Evolutionary conservation across 345 rosid species (phyloP), one percentile per base, ranked within the genome.

Genomic region (Nasturtium officinale): DNA sequence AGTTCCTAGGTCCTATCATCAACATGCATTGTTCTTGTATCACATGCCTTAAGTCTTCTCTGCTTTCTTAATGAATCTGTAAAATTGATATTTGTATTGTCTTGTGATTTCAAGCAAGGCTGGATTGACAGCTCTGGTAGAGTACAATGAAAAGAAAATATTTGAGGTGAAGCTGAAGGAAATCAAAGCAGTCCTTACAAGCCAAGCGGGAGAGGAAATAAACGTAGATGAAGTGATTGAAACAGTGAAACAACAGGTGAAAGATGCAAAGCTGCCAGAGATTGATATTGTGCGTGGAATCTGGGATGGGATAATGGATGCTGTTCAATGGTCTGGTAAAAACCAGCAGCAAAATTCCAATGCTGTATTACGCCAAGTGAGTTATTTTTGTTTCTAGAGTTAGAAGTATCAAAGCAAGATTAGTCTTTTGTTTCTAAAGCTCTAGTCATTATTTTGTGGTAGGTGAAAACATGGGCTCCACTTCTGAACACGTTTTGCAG

Each of bases 251-350:
- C 98, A 90, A 30, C 87, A 78, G 52, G 92, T 90, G 23, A 84
- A 80, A 71, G 99, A 95, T 67, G 97, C 96, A 48, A 86, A 87
- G 50, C 81, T 95, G 37, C 97, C 85, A 3, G 96, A 91, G 26
- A 62, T 75, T 56, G 97, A 95, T 82, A 78, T 89, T 21, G 86
- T 95, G 61, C 82, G 91, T 58, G 87, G 86, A 64, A 77, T 90
- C 68, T 95, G 97, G 99, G 97, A 92, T 85, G 87, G 88, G 21
- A 55, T 95, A 64, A 95, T 90, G 97, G 96, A 91, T 84, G 99
- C 96, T 73, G 94, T 95, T 62, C 99, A 90, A 76, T 92, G 98
- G 97, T 91, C 98, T 72, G 98, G 99, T 45, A 91, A 90, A 87
- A 95, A 90, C 83, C 97, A 95, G 85, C 96, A 95, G 84, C 99